Evolutionary conservation across 257 asterid species (phyloP).

Genomic region (Coffea canephora): DNA sequence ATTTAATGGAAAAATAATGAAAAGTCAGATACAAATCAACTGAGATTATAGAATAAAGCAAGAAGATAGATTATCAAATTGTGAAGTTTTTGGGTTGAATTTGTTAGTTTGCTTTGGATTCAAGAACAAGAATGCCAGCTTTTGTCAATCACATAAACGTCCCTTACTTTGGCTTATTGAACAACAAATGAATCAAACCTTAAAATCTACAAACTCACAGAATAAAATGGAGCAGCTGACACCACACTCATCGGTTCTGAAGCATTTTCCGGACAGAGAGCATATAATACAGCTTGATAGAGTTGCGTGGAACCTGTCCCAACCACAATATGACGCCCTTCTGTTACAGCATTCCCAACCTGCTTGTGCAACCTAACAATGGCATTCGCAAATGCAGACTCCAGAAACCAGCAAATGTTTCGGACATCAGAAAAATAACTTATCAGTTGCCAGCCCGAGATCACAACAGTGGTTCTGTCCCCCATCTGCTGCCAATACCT

Average conservation of each 20-base stretch:
- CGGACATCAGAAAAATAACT: slow-evolving; percentile 76
- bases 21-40: neutral
- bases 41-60: neutral
- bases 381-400: slow-evolving; percentile 62
- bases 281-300: slow-evolving; percentile 79
- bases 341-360: slow-evolving; percentile 79
- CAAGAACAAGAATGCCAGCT: neutral
- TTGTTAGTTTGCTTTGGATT: neutral
- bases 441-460: slow-evolving; percentile 86
- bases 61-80: neutral
- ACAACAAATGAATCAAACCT: neutral
- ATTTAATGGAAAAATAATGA: neutral
- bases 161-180: neutral
- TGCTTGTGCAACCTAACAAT: slow-evolving; percentile 62
- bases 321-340: slow-evolving; percentile 69
- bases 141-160: neutral
- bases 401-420: slow-evolving; percentile 84
- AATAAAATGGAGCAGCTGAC: slow-evolving; percentile 91
- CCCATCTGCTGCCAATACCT: slow-evolving; percentile 72
- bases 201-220: slow-evolving; percentile 40
- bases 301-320: slow-evolving; percentile 97
- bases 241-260: slow-evolving; percentile 71
- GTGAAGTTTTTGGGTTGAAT: neutral
- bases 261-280: slow-evolving; percentile 57
- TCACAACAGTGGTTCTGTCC: slow-evolving; percentile 58